phyloP scores from a whole-genome alignment of 768 basidiomycete species.

The Xanthoconium stramineum region DNA sequence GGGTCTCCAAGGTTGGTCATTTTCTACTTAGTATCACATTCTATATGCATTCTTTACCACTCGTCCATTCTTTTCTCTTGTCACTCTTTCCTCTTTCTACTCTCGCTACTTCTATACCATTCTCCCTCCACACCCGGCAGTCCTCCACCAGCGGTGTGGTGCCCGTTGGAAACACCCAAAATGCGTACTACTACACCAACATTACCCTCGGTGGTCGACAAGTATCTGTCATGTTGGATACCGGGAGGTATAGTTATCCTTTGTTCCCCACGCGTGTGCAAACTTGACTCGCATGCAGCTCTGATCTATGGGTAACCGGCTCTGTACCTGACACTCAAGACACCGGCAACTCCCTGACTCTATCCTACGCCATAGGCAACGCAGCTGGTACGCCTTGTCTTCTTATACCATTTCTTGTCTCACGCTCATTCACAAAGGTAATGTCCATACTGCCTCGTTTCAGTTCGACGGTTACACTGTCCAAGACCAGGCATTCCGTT shows the following conservation, averaged over 20 bases:
- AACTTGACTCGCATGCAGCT: slow-evolving; percentile 38
- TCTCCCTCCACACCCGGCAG: slow-evolving; percentile 29
- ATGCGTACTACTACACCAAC: slow-evolving; percentile 71
- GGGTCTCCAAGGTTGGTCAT: no score
- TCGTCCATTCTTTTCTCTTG: slow-evolving; percentile 22
- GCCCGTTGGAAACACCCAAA: slow-evolving; percentile 60
- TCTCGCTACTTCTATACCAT: slow-evolving; percentile 33
- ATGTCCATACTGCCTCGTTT: slow-evolving; percentile 51
- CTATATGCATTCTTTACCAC: slow-evolving; percentile 24
- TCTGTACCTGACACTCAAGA: slow-evolving; percentile 49
- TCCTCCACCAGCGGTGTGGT: slow-evolving; percentile 29
- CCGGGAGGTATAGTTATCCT: slow-evolving; percentile 56
- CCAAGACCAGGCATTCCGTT: slow-evolving; percentile 64
- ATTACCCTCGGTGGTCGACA: slow-evolving; percentile 60
- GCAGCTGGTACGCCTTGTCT: slow-evolving; percentile 46
- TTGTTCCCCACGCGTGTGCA: background rate
- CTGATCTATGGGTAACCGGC: slow-evolving; percentile 71
- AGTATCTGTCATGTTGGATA: slow-evolving; percentile 67
- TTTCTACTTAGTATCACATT: background rate
- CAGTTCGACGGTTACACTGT: slow-evolving; percentile 57
- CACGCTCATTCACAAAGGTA: slow-evolving; percentile 37
- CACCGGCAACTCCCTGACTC: slow-evolving; percentile 51
- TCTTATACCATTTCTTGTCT: background rate
- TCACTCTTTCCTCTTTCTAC: slow-evolving; percentile 12
- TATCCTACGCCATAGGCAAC: slow-evolving; percentile 68